These are phyloP conservation scores for Austropuccinia psidii DNA, from an alignment of 1,284 basidiomycete genomes.

Conservation along the genomic window DNA sequence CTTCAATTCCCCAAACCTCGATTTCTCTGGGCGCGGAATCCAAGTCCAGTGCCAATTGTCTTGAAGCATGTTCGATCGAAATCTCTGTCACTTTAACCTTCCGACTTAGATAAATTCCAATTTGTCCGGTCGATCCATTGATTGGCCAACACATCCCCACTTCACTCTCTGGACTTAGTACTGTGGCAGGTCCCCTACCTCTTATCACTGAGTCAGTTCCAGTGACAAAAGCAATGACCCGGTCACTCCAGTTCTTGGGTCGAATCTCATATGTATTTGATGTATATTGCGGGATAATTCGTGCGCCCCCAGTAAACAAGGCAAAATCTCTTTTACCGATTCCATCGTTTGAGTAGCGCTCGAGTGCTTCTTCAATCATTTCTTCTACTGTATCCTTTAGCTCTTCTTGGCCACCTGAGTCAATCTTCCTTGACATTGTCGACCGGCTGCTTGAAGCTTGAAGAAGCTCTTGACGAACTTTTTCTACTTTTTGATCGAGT, in stretches of 20 bases:
- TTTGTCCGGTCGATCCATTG: conserved; percentile 63
- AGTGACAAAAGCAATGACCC: conserved; percentile 55
- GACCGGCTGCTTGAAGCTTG: background rate
- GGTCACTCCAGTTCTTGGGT: conserved; percentile 47
- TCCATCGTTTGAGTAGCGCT: conserved; percentile 64
- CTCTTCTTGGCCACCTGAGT: background rate
- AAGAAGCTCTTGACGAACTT: conserved; percentile 15
- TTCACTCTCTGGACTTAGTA: conserved; percentile 69
- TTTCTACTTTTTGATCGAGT: conserved; percentile 7
- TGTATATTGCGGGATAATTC: conserved; percentile 71
- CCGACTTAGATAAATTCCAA: conserved; percentile 69
- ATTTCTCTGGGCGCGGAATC: conserved; percentile 72
- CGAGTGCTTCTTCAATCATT: conserved; percentile 62
- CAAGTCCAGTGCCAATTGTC: conserved; percentile 62
- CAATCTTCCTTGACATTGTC: background rate
- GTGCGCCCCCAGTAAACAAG: conserved; percentile 69
- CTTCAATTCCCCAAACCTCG: conserved; percentile 80
- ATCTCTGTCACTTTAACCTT: conserved; percentile 65
- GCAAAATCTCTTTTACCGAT: conserved; percentile 77
- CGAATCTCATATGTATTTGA: conserved; percentile 64
- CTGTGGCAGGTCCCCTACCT: conserved; percentile 72
- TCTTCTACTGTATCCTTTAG: conserved; percentile 9
- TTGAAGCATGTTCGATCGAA: conserved; percentile 78
- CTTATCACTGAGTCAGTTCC: conserved; percentile 53
- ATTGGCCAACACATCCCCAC: conserved; percentile 93